A percentile compares a stretch with the other conserved stretches of the same genome.
Evolutionary conservation across 1,284 basidiomycete species (phyloP).

Genomic region (Marasmius tenuissimus): DNA sequence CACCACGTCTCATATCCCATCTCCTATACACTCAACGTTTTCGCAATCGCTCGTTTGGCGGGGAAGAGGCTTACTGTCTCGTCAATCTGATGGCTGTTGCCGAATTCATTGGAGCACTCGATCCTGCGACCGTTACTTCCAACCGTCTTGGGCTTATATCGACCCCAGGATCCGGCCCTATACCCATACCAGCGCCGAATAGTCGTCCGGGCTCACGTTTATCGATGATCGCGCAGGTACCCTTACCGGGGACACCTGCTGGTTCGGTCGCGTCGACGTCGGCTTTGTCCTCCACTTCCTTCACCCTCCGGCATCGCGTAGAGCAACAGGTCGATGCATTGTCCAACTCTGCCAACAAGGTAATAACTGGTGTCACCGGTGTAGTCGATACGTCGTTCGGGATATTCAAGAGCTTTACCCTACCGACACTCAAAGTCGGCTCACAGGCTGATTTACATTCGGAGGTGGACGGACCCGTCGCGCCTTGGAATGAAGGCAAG

Average conservation of each 20-base stretch:
- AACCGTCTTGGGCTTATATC: slow-evolving; percentile 70
- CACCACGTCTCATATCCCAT: slow-evolving; percentile 81
- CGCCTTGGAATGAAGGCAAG: slow-evolving; percentile 34
- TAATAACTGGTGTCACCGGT: slow-evolving; percentile 56
- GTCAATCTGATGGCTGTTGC: slow-evolving; percentile 93
- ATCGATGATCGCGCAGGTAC: not conserved
- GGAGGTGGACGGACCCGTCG: slow-evolving; percentile 22
- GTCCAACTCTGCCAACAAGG: slow-evolving; percentile 82
- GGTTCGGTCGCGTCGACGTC: slow-evolving; percentile 3
- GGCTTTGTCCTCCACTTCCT: slow-evolving; percentile 6
- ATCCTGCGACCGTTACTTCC: slow-evolving; percentile 80
- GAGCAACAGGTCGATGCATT: slow-evolving; percentile 84
- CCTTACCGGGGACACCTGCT: not conserved
- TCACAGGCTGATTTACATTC: slow-evolving; percentile 1
- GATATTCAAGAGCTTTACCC: slow-evolving; percentile 66
- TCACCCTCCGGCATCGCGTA: slow-evolving; percentile 64
- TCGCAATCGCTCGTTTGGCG: slow-evolving; percentile 72
- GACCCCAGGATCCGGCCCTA: slow-evolving; percentile 48
- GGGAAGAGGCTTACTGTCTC: slow-evolving; percentile 89
- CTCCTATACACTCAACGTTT: slow-evolving; percentile 88
- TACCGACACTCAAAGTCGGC: slow-evolving; percentile 15
- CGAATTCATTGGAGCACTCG: slow-evolving; percentile 64
- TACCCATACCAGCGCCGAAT: slow-evolving; percentile 66
- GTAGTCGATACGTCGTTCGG: slow-evolving; percentile 88
- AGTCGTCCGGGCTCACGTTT: not conserved